Evolutionary conservation across 2,329 filamentous ascomycete genomes (phyloP).

Genomic region (Colletotrichum spaethianum): DNA sequence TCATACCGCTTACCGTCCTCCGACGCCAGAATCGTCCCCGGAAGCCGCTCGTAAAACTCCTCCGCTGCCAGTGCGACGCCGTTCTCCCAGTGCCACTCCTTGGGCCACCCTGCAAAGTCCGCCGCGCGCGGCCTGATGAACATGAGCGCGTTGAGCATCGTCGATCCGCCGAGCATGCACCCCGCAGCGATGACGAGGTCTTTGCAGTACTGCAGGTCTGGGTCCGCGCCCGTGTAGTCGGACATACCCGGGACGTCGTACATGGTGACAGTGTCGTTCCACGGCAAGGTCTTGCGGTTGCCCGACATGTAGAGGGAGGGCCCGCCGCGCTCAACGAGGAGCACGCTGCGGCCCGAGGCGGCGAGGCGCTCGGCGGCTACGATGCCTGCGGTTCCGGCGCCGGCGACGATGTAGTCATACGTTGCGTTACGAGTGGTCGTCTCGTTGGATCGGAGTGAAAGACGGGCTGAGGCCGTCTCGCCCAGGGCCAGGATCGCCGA

Average conservation of each 20-base stretch:
- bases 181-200: slow-evolving; percentile 48
- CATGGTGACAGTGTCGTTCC: slow-evolving; percentile 47
- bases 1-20: slow-evolving; percentile 43
- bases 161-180: slow-evolving; percentile 52
- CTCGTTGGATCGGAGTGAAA: slow-evolving; percentile 13
- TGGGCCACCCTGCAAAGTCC: slow-evolving; percentile 40
- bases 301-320: slow-evolving; percentile 41
- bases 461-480: slow-evolving; percentile 18
- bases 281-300: slow-evolving; percentile 42
- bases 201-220: slow-evolving; percentile 44
- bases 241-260: slow-evolving; percentile 45
- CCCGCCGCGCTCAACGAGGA: slow-evolving; percentile 37
- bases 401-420: slow-evolving; percentile 43
- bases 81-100: slow-evolving; percentile 43
- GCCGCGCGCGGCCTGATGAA: slow-evolving; percentile 43
- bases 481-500: slow-evolving; percentile 33
- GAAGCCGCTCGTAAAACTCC: slow-evolving; percentile 41
- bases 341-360: slow-evolving; percentile 41
- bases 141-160: slow-evolving; percentile 47
- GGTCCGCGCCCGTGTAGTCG: slow-evolving; percentile 26
- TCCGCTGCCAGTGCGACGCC: slow-evolving; percentile 40
- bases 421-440: slow-evolving; percentile 38
- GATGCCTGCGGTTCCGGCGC: slow-evolving; percentile 41
- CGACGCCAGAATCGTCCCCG: slow-evolving; percentile 40
- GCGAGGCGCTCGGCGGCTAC: slow-evolving; percentile 37